These are phyloP conservation scores for Exophiala mesophila DNA, from an alignment of 2,329 filamentous ascomycete species.

Conservation along the genomic window DNA sequence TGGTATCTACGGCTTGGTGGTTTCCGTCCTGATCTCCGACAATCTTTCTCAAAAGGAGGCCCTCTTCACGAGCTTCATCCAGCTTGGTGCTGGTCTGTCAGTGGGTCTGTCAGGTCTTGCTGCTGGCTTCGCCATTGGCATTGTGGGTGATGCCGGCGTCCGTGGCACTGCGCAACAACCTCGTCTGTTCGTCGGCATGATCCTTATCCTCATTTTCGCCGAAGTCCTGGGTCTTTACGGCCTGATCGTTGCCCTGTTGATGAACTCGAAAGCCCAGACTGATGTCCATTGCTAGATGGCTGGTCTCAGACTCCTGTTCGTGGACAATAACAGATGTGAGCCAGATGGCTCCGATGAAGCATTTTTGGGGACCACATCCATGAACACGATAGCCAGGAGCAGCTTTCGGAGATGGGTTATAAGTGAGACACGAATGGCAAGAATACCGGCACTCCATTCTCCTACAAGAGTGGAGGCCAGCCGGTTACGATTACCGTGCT, in stretches of 20 bases:
- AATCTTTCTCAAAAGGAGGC: constrained; percentile 66
- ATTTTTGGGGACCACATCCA: no score
- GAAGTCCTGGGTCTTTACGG: constrained; percentile 99
- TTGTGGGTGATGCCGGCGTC: constrained; percentile 60
- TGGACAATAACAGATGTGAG: not conserved
- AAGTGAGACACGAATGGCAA: no score
- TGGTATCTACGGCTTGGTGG: constrained; percentile 93
- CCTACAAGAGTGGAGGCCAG: not conserved
- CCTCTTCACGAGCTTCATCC: constrained; percentile 78
- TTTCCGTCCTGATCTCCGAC: constrained; percentile 81
- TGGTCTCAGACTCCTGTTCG: not conserved
- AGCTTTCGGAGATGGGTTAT: no score
- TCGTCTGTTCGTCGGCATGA: constrained; percentile 77
- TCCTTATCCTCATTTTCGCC: constrained; percentile 98
- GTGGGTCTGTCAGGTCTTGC: constrained; percentile 79
- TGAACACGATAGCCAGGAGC: no score
- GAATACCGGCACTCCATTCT: not conserved
- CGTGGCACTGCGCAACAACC: constrained; percentile 50
- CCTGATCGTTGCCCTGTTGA: constrained; percentile 95
- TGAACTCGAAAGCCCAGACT: constrained; percentile 88
- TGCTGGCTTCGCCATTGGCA: constrained; percentile 79
- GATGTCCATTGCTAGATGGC: constrained; percentile 56
- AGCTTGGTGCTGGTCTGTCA: constrained; percentile 75
- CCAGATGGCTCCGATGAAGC: constrained; percentile 21
- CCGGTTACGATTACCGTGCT: not conserved